Evolutionary conservation across 257 asterid genomes (phyloP), one percentile per base, ranked within the genome.

Genomic region (Lithospermum erythrorhizon): DNA sequence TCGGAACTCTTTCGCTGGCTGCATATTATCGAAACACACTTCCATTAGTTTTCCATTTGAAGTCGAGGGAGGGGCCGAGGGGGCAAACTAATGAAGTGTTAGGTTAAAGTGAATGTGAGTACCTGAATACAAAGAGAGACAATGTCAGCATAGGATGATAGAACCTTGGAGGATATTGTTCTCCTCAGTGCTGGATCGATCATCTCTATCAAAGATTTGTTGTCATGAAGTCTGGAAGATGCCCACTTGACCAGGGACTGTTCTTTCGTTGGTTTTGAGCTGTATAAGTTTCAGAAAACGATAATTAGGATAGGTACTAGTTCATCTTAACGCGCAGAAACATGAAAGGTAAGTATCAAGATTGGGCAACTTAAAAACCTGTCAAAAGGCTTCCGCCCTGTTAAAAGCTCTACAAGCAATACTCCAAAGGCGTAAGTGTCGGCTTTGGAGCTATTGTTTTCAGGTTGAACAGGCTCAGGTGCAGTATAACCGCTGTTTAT

Each of bases 61-160:
- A 41, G 49, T 35, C 49, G 49, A 10, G 1, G 48, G 15, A 37
- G 48, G 48, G 45, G 45, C 1, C 4, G 30, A 6, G 30, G 37
- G 37, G 37, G 27, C 27, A 32, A 0, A 9, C 15, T 11, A 35
- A 41, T 41, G 13, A 4, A 0, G 17, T 41, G 13, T 41, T 11
- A 41, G 49, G 49, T 14, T 41, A 24, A 55, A 14, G 20, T 22
- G 48, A 54, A 30, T 2, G 21, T 25, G 5, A 61, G 25, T 79
- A 89, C 98, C 98, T 88, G 98, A 76, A 91, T 77, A 62, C 97
- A 93, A 65, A 75, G 68, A 11, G 94, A 82, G 48, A 89, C 75
- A 7, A 86, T 81, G 68, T 93, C 97, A 64, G 97, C 95, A 21
- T 72, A 80, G 51, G 73, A 87, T 11, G 95, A 91, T 9, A 86